Base-by-base conservation (phyloP, 2,329 filamentous ascomycete genomes). In the Fusarium nanum region DNA sequence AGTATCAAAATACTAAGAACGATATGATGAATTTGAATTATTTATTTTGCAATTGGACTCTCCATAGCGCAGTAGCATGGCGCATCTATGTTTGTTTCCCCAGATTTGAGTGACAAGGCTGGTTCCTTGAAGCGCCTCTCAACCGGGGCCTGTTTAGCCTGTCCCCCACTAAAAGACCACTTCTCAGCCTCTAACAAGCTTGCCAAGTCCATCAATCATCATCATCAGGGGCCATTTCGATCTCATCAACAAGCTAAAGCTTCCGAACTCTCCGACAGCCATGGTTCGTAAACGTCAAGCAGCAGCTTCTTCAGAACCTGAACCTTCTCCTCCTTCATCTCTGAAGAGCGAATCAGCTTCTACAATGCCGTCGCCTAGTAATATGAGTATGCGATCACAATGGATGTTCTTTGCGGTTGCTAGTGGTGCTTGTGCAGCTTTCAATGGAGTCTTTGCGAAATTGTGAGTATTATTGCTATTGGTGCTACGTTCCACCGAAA, bases 361-460 rank as follows among this genome's bases (percentile, higher is more conserved):
- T 23, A 48, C 55, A 25, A 72, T 67, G 68, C 52, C 64, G 13
- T 50, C 45, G 28, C 40, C 47, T 8, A 56, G 56, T 25, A 56
- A 70, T 28, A 79, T 67, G 80, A 80, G 74, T 73, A 81, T 69
- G 27, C 76, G 75, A 14, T 72, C 77, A 30, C 84, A 86, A 70
- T 92, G 89, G 89, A 86, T 95, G 67, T 81, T 90, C 53, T 86
- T 92, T 67, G 91, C 93, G 44, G 78, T 94, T 44, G 88, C 90
- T 50, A 93, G 91, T 76, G 93, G 93, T 67, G 89, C 87, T 56
- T 94, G 92, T 75, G 93, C 93, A 32, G 92, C 92, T 23, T 90
- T 92, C 72, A 96, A 96, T 74, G 92, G 92, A 63, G 90, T 93
- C 7, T 94, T 95, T 82, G 93, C 93, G 1, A 96, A 95, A 81